phyloP scores from a whole-genome alignment of 768 basidiomycete genomes.

The Serpula lacrymans region DNA sequence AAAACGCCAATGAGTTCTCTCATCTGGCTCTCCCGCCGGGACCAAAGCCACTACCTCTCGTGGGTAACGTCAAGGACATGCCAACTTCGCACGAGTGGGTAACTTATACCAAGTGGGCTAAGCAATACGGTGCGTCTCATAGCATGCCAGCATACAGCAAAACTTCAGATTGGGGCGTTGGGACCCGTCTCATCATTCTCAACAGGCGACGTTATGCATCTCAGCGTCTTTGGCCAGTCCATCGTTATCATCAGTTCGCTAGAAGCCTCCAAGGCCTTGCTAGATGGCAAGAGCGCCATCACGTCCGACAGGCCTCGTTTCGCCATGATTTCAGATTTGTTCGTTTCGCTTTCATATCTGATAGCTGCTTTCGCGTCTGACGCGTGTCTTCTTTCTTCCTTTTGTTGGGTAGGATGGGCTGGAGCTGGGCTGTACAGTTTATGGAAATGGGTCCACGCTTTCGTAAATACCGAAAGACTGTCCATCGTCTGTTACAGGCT shows the following conservation, averaged over 20 bases:
- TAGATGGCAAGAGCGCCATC: slow-evolving; percentile 6
- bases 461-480: too few species aligned
- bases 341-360: too few species aligned
- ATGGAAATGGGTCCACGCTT: too few species aligned
- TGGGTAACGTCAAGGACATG: slow-evolving; percentile 52
- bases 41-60: slow-evolving; percentile 46
- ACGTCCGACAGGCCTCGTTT: slow-evolving; percentile 3
- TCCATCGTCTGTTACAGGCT: too few species aligned
- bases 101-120: slow-evolving; percentile 41
- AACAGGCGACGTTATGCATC: slow-evolving; percentile 1
- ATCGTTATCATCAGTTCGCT: slow-evolving; percentile 4
- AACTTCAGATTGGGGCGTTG: too few species aligned
- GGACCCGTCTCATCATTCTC: too few species aligned
- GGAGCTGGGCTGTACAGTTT: too few species aligned
- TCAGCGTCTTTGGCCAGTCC: not conserved
- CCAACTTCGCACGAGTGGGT: slow-evolving; percentile 34
- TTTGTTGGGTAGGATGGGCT: too few species aligned
- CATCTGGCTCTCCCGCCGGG: slow-evolving; percentile 62
- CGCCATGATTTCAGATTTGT: not conserved
- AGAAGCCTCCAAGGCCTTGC: slow-evolving; percentile 5
- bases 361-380: too few species aligned
- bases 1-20: too few species aligned
- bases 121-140: slow-evolving; percentile 29
- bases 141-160: too few species aligned
- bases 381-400: too few species aligned